A percentile compares a stretch with the other conserved stretches of the same genome.
These are phyloP conservation scores for Ustulina deusta DNA, from an alignment of 2,329 filamentous ascomycete species.

Conservation along the genomic window DNA sequence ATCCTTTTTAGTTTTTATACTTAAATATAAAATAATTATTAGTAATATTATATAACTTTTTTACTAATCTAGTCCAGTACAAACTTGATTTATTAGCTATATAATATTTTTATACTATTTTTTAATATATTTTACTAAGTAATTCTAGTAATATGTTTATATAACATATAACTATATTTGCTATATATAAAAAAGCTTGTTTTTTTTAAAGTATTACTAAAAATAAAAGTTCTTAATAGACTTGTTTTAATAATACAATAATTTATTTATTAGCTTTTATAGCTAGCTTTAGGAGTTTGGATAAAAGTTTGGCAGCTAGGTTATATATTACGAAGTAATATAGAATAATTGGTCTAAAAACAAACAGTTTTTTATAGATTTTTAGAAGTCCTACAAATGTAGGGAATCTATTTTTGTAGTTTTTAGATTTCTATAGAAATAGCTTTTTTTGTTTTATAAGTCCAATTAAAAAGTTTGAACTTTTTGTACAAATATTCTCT, in stretches of 20 bases:
- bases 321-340: constrained; percentile 3
- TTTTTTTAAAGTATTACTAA: no score
- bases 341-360: constrained; percentile 1
- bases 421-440: background rate
- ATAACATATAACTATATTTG: no score
- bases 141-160: no score
- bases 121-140: constrained; percentile 4
- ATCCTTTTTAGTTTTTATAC: no score
- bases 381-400: background rate
- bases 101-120: constrained; percentile 16
- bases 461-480: background rate
- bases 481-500: background rate
- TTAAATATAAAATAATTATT: no score
- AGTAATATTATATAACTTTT: no score
- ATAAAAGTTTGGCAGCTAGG: constrained; percentile 1
- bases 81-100: background rate
- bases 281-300: no score
- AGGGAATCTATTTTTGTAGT: background rate
- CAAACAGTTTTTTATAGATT: constrained; percentile 10
- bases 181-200: no score
- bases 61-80: no score
- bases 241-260: no score
- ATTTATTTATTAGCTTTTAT: no score
- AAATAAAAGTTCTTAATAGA: no score
- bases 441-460: constrained; percentile 10